These are phyloP conservation scores for Penicillium thymicola DNA, from an alignment of 2,329 filamentous ascomycete species.

Conservation along the genomic window DNA sequence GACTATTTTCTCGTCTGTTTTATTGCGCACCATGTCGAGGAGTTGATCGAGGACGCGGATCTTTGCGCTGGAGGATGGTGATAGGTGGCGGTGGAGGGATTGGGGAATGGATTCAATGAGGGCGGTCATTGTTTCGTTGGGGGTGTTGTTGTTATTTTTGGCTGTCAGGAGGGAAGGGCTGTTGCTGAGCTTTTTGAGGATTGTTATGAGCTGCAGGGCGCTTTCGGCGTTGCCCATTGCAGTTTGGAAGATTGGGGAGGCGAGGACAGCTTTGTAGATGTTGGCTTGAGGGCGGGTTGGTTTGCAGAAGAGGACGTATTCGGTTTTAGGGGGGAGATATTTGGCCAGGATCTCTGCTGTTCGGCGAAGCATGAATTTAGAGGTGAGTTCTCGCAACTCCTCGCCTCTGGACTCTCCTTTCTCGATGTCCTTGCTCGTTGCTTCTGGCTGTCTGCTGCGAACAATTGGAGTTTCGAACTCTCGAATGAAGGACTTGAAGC, in stretches of 20 bases:
- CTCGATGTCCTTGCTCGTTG: slow-evolving; percentile 59
- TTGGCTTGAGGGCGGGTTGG: slow-evolving; percentile 59
- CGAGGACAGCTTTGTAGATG: slow-evolving; percentile 62
- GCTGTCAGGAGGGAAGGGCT: slow-evolving; percentile 61
- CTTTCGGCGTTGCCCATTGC: slow-evolving; percentile 61
- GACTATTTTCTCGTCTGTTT: slow-evolving; percentile 67
- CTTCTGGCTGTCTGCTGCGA: slow-evolving; percentile 61
- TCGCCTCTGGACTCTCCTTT: slow-evolving; percentile 61
- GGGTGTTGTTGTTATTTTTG: slow-evolving; percentile 47
- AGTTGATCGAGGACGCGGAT: slow-evolving; percentile 65
- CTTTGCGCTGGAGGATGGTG: slow-evolving; percentile 61
- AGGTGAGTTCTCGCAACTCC: slow-evolving; percentile 59
- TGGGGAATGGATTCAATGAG: slow-evolving; percentile 55
- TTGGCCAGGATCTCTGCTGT: slow-evolving; percentile 65
- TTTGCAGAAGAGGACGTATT: slow-evolving; percentile 64
- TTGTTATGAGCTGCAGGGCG: slow-evolving; percentile 66
- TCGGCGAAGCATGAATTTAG: slow-evolving; percentile 63
- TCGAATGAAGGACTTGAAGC: slow-evolving; percentile 60
- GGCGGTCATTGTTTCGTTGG: slow-evolving; percentile 47
- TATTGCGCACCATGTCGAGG: slow-evolving; percentile 58
- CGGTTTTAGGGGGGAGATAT: slow-evolving; percentile 64
- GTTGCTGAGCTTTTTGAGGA: slow-evolving; percentile 73
- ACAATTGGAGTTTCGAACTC: slow-evolving; percentile 65
- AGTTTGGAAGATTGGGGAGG: slow-evolving; percentile 60
- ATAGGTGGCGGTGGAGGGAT: slow-evolving; percentile 52